phyloP scores from a whole-genome alignment of 2,329 filamentous ascomycete genomes.

The Oidium heveae region DNA sequence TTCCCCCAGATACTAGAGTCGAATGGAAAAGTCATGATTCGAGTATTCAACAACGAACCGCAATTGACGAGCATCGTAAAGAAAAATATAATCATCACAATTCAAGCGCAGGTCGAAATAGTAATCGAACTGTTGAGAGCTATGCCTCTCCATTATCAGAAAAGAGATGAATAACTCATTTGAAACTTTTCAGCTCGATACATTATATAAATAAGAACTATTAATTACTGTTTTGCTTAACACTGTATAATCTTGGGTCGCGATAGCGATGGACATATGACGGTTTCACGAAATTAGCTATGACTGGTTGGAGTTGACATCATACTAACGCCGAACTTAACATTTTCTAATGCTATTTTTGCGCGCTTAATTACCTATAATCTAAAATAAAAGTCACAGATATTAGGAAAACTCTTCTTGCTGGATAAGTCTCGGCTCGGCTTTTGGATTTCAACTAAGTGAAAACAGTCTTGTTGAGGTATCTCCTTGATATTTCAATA shows the following conservation, averaged over 20 bases:
- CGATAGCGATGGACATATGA: background rate
- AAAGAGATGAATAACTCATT: conserved; percentile 6
- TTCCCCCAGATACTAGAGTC: conserved; percentile 72
- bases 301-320: background rate
- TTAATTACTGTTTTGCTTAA: background rate
- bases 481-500: too few species aligned
- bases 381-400: too few species aligned
- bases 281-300: background rate
- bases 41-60: conserved; percentile 75
- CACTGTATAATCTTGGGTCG: background rate
- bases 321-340: too few species aligned
- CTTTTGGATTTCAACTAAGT: too few species aligned
- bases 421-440: too few species aligned
- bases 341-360: too few species aligned
- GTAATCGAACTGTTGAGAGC: conserved; percentile 8
- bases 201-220: background rate
- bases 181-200: background rate
- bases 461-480: too few species aligned
- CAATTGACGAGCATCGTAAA: conserved; percentile 74
- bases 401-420: too few species aligned
- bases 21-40: conserved; percentile 93
- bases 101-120: conserved; percentile 7
- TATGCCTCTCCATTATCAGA: conserved; percentile 5
- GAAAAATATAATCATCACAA: conserved; percentile 35
- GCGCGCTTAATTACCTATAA: too few species aligned